Evolutionary conservation across 1,284 basidiomycete species (phyloP), one percentile per base, ranked within the genome.

Genomic region (Cutaneotrichosporon arboriforme): DNA sequence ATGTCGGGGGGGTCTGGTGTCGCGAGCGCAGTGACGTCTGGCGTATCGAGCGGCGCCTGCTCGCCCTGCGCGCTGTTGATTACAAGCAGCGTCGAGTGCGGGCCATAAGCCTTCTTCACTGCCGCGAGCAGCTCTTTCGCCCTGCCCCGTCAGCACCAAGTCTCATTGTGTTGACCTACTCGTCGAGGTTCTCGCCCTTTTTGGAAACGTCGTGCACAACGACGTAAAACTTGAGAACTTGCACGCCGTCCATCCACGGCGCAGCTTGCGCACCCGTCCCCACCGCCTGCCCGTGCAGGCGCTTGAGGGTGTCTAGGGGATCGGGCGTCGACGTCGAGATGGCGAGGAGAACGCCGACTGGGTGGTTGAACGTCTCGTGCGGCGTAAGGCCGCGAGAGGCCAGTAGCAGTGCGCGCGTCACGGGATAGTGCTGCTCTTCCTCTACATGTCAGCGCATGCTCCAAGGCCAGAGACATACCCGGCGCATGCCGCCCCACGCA

Each of bases 311-410:
- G 10, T 55, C 62, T 14, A 76, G 42, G 0, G 75, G 72, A 31
- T 75, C 72, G 8, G 65, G 57, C 2, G 66, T 68, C 1, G 67
- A 60, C 12, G 74, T 69, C 5, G 71, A 74, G 20, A 74, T 61
- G 14, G 73, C 74, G 22, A 74, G 61, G 3, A 76, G 48, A 9
- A 74, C 58, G 18, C 69, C 72, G 26, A 72, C 70, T 17, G 75
- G 73, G 53, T 76, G 72, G 52, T 76, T 72, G 63, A 76, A 75
- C 10, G 74, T 75, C 52, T 76, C 74, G 45, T 75, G 68, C n/a
- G 64, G 55, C 8, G 66, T 61, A 2, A 73, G 49, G 1, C 70
- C 72, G 14, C 73, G 57, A 9, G 75, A 72, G 1, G 69, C 62
- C 13, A 76, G 63, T 4, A 76, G 50, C 4, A 75, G 57, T 9